Evolutionary conservation across 352 stramenopile species (phyloP), one percentile per base, ranked within the genome.

Genomic region (Phytophthora idaei): DNA sequence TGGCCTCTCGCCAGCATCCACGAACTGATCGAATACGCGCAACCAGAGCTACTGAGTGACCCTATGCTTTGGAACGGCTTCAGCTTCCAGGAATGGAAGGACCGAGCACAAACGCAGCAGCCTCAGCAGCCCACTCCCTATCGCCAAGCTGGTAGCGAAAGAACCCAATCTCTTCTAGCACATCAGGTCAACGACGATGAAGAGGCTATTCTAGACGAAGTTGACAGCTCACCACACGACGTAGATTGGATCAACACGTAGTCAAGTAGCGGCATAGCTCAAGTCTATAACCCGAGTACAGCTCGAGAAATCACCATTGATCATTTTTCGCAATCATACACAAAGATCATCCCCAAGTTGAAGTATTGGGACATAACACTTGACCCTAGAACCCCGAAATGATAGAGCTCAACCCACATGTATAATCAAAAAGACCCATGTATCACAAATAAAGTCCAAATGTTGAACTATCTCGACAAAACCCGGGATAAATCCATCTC

Each of bases 21-120:
- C 11, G 51, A 69, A 14, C 59, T 87, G 5, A 37, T 81, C 12
- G 57, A 78, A 6, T 64, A 59, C 45, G 63, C 61, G 7, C 58
- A 58, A 32, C n/a, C 44, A 2, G 60, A 70, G 5, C 58, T 83
- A 11, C 2, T 42, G 11, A 56, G 28, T 1, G 71, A 89, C 32
- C 54, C 53, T 2, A 36, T 80, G 21, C 62, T 88, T 5, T 85
- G 71, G 71, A 76, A 28, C n/a, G 80, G 74, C 37, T 78, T 79
- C 6, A 85, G 80, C 28, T 61, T 57, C 12, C 54, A 68, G 1
- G 75, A 83, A 54, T 90, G 83, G 83, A 44, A 46, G 14, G 50
- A 61, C 8, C 73, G 80, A 31, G 58, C 63, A 6, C 14, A 47
- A 54, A 28, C 15, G 2, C 45, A 42, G 25, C 21, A 49, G 29